Conservation (phyloP, 768 basidiomycete species). For the Suillus decipiens region DNA sequence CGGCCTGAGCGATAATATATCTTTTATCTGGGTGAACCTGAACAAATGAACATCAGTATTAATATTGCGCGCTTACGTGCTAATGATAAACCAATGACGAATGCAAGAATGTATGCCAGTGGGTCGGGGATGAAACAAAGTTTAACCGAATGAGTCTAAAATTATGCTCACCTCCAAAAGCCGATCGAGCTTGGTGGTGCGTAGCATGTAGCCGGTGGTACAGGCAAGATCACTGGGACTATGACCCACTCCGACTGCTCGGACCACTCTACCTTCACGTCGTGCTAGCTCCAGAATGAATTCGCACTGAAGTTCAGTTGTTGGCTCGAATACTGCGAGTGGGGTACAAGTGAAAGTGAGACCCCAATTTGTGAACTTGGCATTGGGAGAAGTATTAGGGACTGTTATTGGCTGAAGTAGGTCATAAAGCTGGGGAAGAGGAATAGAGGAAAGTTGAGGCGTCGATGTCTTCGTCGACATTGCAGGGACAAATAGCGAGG, state of each 20-base stretch:
- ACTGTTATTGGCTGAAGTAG: slow-evolving; percentile 59
- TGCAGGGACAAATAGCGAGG: slow-evolving; percentile 35
- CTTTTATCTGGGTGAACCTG: slow-evolving; percentile 72
- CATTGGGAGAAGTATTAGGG: slow-evolving; percentile 37
- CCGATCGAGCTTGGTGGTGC: slow-evolving; percentile 70
- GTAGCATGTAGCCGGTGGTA: slow-evolving; percentile 83
- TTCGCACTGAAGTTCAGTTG: slow-evolving; percentile 64
- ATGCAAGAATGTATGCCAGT: background rate
- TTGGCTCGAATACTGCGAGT: slow-evolving; percentile 73
- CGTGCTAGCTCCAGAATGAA: slow-evolving; percentile 81
- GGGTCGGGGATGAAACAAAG: slow-evolving; percentile 16
- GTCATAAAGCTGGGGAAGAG: slow-evolving; percentile 49
- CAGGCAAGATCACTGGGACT: slow-evolving; percentile 93
- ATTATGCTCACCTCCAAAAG: slow-evolving; percentile 69
- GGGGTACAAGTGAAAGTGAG: slow-evolving; percentile 73
- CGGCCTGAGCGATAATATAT: slow-evolving; percentile 73
- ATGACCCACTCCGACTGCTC: slow-evolving; percentile 89
- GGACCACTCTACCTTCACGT: slow-evolving; percentile 66
- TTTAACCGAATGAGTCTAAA: slow-evolving; percentile 21
- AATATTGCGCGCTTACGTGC: slow-evolving; percentile 6
- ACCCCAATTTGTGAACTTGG: slow-evolving; percentile 85
- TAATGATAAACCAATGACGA: slow-evolving; percentile 7
- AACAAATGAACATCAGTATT: slow-evolving; percentile 10
- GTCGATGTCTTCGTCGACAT: slow-evolving; percentile 39
- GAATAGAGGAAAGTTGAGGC: slow-evolving; percentile 37